Conservation (phyloP, 306 rosid genomes). For the Luffa acutangula region DNA sequence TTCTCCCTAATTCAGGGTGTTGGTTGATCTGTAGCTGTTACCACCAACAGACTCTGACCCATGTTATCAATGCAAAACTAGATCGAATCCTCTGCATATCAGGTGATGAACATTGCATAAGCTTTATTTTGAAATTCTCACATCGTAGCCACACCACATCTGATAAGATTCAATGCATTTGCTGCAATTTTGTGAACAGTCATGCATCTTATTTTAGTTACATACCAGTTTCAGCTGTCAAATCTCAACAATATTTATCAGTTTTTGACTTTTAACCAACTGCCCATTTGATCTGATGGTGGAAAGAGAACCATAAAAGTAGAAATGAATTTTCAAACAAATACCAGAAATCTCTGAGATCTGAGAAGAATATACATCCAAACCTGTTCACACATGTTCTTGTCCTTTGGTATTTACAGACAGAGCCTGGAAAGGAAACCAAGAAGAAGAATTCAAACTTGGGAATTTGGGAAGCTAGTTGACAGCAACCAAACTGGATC, state of each 20-base stretch:
- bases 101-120: background rate
- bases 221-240: background rate
- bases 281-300: background rate
- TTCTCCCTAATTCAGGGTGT: background rate
- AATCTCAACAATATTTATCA: background rate
- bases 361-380: background rate
- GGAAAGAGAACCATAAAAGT: background rate
- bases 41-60: slow-evolving; percentile 3
- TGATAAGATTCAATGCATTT: slow-evolving; percentile 5
- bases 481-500: background rate
- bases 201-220: background rate
- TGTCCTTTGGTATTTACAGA: background rate
- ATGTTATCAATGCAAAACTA: slow-evolving; percentile 1
- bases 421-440: background rate
- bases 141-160: background rate
- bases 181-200: background rate
- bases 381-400: background rate
- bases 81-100: background rate
- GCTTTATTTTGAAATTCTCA: background rate
- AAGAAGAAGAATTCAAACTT: background rate
- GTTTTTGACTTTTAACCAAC: background rate
- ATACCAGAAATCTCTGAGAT: background rate
- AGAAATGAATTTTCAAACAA: background rate
- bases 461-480: background rate
- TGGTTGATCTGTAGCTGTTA: background rate